Conservation (phyloP, 192 early-diverging fungal genomes). For the Umbelopsis ramanniana region DNA sequence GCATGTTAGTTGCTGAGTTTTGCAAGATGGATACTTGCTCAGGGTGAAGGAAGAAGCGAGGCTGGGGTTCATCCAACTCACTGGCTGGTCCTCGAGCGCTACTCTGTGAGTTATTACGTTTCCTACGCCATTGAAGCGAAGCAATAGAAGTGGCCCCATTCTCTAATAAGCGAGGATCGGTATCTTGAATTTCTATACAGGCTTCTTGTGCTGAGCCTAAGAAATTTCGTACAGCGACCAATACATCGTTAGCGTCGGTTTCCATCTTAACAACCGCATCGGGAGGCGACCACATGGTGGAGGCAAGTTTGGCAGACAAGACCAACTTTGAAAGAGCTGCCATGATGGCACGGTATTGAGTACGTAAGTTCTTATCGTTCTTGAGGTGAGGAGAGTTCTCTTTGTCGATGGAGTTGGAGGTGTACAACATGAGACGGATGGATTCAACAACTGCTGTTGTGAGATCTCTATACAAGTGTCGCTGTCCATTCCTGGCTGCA, state of each 20-base stretch:
- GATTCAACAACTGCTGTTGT: slow-evolving; percentile 62
- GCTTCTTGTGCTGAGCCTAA: slow-evolving; percentile 66
- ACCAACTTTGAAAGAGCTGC: slow-evolving; percentile 71
- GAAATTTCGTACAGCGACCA: slow-evolving; percentile 69
- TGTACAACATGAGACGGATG: slow-evolving; percentile 72
- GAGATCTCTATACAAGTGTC: slow-evolving; percentile 10
- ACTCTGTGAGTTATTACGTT: slow-evolving; percentile 12
- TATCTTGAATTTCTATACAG: slow-evolving; percentile 31
- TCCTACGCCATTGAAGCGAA: slow-evolving; percentile 20
- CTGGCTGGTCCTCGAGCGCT: not conserved
- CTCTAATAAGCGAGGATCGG: slow-evolving; percentile 22
- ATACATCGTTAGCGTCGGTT: slow-evolving; percentile 60
- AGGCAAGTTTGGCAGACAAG: slow-evolving; percentile 70
- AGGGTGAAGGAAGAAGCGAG: slow-evolving; percentile 1
- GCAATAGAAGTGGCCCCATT: slow-evolving; percentile 1
- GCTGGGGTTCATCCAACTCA: not conserved
- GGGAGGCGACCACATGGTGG: slow-evolving; percentile 77
- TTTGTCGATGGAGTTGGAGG: slow-evolving; percentile 57
- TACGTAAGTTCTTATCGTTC: slow-evolving; percentile 39
- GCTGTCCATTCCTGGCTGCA: slow-evolving; percentile 31
- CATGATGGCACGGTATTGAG: slow-evolving; percentile 57
- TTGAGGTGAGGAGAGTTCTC: slow-evolving; percentile 58
- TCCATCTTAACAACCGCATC: slow-evolving; percentile 69
- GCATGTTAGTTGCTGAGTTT: slow-evolving; percentile 15
- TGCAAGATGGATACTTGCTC: slow-evolving; percentile 15